A percentile compares a stretch with the other conserved stretches of the same genome.
Conservation (phyloP, 2,329 filamentous ascomycete genomes). For the Talaromyces sp. region DNA sequence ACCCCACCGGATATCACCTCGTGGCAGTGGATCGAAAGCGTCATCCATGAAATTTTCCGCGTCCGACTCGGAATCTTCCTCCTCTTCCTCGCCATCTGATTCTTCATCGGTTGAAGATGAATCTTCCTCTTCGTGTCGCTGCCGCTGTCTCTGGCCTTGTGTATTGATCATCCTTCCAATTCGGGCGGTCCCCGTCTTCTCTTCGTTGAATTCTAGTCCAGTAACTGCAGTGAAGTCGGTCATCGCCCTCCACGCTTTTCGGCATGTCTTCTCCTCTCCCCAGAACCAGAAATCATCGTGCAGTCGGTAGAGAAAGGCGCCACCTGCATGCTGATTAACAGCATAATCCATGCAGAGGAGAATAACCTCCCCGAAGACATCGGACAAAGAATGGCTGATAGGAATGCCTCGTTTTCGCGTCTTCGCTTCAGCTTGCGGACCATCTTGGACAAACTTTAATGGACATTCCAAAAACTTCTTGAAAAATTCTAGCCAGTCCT, state of each 20-base stretch:
- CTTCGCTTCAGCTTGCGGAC: slow-evolving; percentile 41
- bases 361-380: slow-evolving; percentile 57
- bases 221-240: slow-evolving; percentile 53
- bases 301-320: slow-evolving; percentile 56
- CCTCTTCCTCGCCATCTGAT: not conserved
- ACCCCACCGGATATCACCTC: slow-evolving; percentile 56
- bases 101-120: slow-evolving; percentile 10
- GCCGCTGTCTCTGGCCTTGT: slow-evolving; percentile 3
- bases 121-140: not conserved
- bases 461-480: slow-evolving; percentile 56
- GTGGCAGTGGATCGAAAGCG: slow-evolving; percentile 40
- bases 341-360: slow-evolving; percentile 64
- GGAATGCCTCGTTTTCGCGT: slow-evolving; percentile 57
- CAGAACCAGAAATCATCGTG: slow-evolving; percentile 68
- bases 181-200: slow-evolving; percentile 54
- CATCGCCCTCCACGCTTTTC: slow-evolving; percentile 58
- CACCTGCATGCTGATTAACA: slow-evolving; percentile 56
- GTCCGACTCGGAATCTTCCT: slow-evolving; percentile 16
- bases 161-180: slow-evolving; percentile 29
- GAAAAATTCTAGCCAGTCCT: slow-evolving; percentile 59
- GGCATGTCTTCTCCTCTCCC: slow-evolving; percentile 53
- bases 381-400: slow-evolving; percentile 57
- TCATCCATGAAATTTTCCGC: slow-evolving; percentile 7
- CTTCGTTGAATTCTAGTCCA: slow-evolving; percentile 56
- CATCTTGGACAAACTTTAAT: slow-evolving; percentile 56